Evolutionary conservation across 116 monocot genomes (phyloP), one percentile per base, ranked within the genome.

Genomic region (Cymodocea nodosa): DNA sequence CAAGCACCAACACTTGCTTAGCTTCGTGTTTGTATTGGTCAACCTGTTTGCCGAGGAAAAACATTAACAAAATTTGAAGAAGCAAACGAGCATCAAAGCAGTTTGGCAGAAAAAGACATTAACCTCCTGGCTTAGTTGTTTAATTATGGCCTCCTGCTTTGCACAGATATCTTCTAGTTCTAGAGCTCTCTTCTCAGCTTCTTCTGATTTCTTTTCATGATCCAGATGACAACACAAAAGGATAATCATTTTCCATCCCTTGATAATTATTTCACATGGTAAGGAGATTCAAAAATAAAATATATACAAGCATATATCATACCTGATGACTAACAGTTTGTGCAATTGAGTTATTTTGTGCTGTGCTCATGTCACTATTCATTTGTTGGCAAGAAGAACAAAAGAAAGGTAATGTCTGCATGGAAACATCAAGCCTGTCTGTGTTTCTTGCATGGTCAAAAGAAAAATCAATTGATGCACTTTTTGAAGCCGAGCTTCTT

Each of bases 161-260:
- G 60, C 52, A 66, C 93, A 94, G 8, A 89, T 75, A 56, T 62
- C 70, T 74, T 84, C 87, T 37, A 90, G 90, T 59, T 85, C 78
- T 59, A 56, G 54, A 69, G 73, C 75, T 73, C 78, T 80, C 61
- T 65, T 74, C 0, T 44, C 72, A 49, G 61, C 66, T 69, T 67
- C 68, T 34, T 65, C 50, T 24, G 25, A 49, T 65, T 30, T 65
- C 8, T 74, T 50, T 13, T 55, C 37, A 49, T 39, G 53, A 52
- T 71, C 77, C 81, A 79, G 68, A 50, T 50, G 8, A 66, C 67
- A 51, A 50, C 4, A 68, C 24, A 34, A 25, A 30, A 30, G 30
- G 30, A 1, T 30, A 30, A 19, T 22, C 22, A 25, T 23, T 13
- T 23, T 58, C 10, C 22, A 58, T 11, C 12, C 25, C 23, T 58